A percentile compares a stretch with the other conserved stretches of the same genome.
Evolutionary conservation across 2,329 filamentous ascomycete species (phyloP).

Genomic region (Fusarium torulosum): DNA sequence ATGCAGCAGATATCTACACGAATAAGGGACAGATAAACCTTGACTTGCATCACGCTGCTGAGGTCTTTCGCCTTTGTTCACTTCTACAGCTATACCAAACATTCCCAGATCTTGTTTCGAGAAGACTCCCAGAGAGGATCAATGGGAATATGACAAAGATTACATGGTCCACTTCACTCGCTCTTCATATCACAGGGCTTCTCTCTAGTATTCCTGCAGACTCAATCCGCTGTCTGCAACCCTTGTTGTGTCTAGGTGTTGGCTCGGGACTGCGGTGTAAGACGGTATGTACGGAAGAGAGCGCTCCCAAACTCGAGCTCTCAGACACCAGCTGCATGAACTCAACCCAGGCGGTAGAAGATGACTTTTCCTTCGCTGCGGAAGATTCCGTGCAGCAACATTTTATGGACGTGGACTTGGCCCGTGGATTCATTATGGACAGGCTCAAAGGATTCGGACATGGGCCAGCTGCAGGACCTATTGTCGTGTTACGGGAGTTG

Average conservation of each 20-base stretch:
- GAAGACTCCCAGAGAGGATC: constrained; percentile 46
- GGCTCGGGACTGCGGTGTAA: constrained; percentile 26
- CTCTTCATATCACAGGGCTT: constrained; percentile 24
- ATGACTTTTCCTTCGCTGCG: background rate
- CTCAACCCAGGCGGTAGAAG: background rate
- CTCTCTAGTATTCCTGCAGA: constrained; percentile 14
- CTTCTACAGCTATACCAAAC: constrained; percentile 57
- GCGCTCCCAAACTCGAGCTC: constrained; percentile 5
- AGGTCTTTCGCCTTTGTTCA: constrained; percentile 54
- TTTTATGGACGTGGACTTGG: constrained; percentile 17
- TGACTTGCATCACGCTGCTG: constrained; percentile 53
- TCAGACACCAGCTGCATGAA: background rate
- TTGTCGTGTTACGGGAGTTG: constrained; percentile 27
- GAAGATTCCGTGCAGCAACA: background rate
- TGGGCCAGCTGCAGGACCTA: constrained; percentile 23
- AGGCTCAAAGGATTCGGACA: constrained; percentile 6
- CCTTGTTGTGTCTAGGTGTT: constrained; percentile 26
- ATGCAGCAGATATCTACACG: background rate
- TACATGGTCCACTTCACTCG: constrained; percentile 34
- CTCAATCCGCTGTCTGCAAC: constrained; percentile 29
- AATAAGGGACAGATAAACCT: constrained; percentile 11
- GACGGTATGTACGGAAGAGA: constrained; percentile 13
- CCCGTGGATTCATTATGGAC: constrained; percentile 29
- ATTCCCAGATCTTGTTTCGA: constrained; percentile 51
- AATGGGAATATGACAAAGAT: constrained; percentile 15